phyloP scores from a whole-genome alignment of 73 alveolate genomes.

The Paramecium sexaurelia region DNA sequence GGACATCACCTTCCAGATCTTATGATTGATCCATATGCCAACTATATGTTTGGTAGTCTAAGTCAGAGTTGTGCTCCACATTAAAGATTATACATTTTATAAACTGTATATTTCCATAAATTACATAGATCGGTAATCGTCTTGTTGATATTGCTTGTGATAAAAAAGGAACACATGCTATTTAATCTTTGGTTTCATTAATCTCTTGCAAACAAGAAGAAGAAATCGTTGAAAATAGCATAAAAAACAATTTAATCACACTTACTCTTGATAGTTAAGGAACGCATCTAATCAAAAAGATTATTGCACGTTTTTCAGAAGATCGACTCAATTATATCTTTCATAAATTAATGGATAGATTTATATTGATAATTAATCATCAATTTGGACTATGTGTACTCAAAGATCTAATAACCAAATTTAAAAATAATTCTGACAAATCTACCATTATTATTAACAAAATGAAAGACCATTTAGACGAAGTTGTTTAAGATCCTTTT shows the following conservation, averaged over 20 bases:
- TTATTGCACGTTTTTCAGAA: slow-evolving; percentile 42
- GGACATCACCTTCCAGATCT: background rate
- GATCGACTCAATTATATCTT: background rate
- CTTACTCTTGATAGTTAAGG: slow-evolving; percentile 26
- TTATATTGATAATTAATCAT: background rate
- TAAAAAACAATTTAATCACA: background rate
- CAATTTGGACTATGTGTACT: slow-evolving; percentile 43
- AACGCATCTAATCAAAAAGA: slow-evolving; percentile 36
- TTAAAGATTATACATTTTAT: background rate
- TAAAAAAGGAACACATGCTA: slow-evolving; percentile 46
- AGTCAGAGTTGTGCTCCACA: slow-evolving; percentile 41
- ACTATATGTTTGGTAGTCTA: slow-evolving; percentile 28
- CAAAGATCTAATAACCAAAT: slow-evolving; percentile 24
- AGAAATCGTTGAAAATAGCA: slow-evolving; percentile 30
- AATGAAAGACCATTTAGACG: slow-evolving; percentile 13
- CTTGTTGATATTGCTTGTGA: slow-evolving; percentile 54
- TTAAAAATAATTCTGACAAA: background rate
- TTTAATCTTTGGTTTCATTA: slow-evolving; percentile 28
- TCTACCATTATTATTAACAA: background rate
- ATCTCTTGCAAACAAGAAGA: background rate
- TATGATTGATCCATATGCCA: slow-evolving; percentile 49
- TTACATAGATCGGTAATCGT: background rate
- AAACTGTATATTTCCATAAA: background rate
- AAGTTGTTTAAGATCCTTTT: slow-evolving; percentile 37
- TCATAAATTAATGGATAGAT: background rate